Base-by-base conservation (phyloP, 2,329 filamentous ascomycete species). In the Bipolaris sorokiniana region DNA sequence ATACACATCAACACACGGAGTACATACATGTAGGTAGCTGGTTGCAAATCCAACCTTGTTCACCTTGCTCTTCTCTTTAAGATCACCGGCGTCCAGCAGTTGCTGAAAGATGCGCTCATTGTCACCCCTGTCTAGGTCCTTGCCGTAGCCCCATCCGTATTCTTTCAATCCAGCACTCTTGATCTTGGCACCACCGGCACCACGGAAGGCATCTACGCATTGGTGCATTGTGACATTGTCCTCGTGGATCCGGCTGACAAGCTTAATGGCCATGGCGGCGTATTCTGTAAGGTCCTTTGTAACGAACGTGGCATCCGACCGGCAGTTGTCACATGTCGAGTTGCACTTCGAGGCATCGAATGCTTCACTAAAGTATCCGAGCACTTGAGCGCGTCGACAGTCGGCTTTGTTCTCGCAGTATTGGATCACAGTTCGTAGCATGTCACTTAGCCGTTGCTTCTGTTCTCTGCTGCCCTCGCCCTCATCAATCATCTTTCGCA, bases 291-390 rank as follows among this genome's bases (percentile, higher is more conserved):
- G 90, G 76, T 98, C 92, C 56, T 86, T 83, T 49, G 84, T 81
- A 66, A 92, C 87, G 68, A 92, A 95, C 3, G 83, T 83, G 44
- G 85, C 81, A 22, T 86, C 87, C 2, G 88, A 90, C 62, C 84
- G 86, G 81, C 95, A 99, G 72, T 97, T 98, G 79, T 99, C 96
- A 76, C 95, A 99, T 1, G 83, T 84, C 48, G 84, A 82, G 47
- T 86, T 81, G 77, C 95, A 99, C 49, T 91, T 83, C 11, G 86
- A 83, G 36, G 82, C 81, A 49, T 85, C 80, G 72, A 98, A 99
- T 1, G 82, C 82, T 76, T 99, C 96, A 55, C 90, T 92, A 80
- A 99, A 99, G 76, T 99, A 99, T n/a, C 86, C 86, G 33, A 99
- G 85, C 15, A 99, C 89, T 75, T 96, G 91, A 1, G 90, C 89